Conservation (phyloP, 176 grass and related monocot genomes). For the Phragmites australis region DNA sequence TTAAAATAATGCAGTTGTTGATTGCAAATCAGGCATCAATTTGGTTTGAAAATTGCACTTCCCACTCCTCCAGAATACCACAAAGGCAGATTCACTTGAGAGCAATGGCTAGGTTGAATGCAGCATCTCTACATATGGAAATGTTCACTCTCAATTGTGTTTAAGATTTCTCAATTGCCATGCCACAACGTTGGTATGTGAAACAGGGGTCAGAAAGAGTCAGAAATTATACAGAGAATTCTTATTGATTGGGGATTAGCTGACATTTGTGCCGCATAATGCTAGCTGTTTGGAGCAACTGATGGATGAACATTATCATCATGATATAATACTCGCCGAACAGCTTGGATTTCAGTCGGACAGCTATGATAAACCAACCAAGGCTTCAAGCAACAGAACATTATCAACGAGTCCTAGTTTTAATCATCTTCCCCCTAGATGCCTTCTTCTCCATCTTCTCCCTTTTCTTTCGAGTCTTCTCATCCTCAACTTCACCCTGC, state of each 20-base stretch:
- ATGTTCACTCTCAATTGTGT: neutral
- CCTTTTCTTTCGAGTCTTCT: constrained; percentile 87
- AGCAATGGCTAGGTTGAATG: neutral
- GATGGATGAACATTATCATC: constrained; percentile 6
- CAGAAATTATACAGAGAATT: neutral
- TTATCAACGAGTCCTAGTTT: constrained; percentile 65
- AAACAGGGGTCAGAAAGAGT: neutral
- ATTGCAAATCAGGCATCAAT: neutral
- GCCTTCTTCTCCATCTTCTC: constrained; percentile 98
- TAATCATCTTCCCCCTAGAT: constrained; percentile 84
- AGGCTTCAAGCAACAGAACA: constrained; percentile 34
- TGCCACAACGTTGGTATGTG: neutral
- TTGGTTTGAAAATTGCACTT: neutral
- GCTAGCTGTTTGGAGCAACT: constrained; percentile 22
- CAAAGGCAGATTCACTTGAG: neutral
- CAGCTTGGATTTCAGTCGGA: constrained; percentile 27
- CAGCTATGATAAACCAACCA: constrained; percentile 37
- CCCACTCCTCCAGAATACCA: neutral
- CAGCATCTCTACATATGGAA: neutral
- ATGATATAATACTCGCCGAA: neutral
- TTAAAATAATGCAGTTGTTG: neutral
- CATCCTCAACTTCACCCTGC: constrained; percentile 81
- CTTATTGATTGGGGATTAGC: constrained; percentile 33
- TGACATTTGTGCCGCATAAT: constrained; percentile 15
- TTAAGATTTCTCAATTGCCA: neutral